Evolutionary conservation across 208 protist species (phyloP).

Genomic region (Angomonas deanei): DNA sequence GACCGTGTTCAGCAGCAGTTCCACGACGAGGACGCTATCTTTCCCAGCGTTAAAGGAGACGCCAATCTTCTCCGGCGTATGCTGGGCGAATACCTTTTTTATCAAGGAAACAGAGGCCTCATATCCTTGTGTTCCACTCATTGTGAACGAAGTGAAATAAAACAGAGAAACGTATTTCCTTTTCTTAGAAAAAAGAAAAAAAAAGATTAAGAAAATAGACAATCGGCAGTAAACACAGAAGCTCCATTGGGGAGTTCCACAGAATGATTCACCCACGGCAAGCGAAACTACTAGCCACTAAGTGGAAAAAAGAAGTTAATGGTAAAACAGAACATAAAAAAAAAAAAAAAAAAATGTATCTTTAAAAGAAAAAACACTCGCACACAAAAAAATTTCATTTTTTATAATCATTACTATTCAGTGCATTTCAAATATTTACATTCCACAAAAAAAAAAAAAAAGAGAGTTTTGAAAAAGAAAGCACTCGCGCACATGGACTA

Average conservation of each 20-base stretch:
- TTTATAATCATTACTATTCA: no score
- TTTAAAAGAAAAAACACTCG: not conserved
- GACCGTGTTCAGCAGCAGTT: slow-evolving; percentile 51
- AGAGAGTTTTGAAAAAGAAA: not conserved
- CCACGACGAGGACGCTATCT: slow-evolving; percentile 83
- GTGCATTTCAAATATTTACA: not conserved
- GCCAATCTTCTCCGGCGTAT: slow-evolving; percentile 47
- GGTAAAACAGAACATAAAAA: not conserved
- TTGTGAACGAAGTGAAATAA: not conserved
- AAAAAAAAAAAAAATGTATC: not conserved
- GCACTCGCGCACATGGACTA: no score
- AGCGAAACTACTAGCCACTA: no score
- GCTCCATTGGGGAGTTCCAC: no score
- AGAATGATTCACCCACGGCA: no score
- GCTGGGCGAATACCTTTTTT: slow-evolving; percentile 20
- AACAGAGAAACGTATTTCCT: not conserved
- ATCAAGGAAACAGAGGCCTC: slow-evolving; percentile 12
- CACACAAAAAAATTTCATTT: not conserved
- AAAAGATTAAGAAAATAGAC: no score
- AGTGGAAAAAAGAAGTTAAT: not conserved
- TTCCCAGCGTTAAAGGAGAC: slow-evolving; percentile 91
- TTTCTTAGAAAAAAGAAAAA: slow-evolving; percentile 3
- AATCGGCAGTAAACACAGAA: no score
- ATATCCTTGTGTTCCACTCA: not conserved
- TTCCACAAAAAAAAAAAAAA: slow-evolving; percentile 2